These are phyloP conservation scores for Fonsecaea monophora DNA, from an alignment of 2,329 filamentous ascomycete species.

Conservation along the genomic window DNA sequence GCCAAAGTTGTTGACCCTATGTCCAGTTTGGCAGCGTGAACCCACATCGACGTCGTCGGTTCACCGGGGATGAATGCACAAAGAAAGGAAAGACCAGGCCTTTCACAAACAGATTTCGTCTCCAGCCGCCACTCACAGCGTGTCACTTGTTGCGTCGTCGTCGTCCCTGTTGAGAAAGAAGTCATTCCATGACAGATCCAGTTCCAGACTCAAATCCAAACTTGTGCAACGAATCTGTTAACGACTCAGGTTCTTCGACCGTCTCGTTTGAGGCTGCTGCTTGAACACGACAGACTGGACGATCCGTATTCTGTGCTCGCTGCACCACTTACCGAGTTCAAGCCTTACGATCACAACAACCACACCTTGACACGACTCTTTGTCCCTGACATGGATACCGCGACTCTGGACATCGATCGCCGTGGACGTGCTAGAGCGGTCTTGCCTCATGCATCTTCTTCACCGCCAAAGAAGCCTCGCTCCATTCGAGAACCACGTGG, in stretches of 20 bases:
- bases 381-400: neutral
- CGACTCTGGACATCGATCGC: conserved; percentile 7
- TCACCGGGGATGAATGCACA: neutral
- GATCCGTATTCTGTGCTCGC: neutral
- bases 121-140: neutral
- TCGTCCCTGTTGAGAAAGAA: neutral
- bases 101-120: neutral
- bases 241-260: neutral
- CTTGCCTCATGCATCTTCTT: neutral
- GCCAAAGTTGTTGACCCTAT: neutral
- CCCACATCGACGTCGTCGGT: neutral
- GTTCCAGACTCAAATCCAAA: no score
- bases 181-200: neutral
- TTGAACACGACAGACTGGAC: neutral
- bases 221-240: neutral
- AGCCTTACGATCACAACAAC: neutral
- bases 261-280: neutral
- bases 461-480: neutral
- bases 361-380: neutral
- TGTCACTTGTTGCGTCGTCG: neutral
- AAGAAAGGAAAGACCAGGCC: neutral
- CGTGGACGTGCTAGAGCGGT: conserved; percentile 6
- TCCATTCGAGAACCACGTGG: neutral
- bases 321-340: neutral
- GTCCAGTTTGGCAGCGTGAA: neutral